phyloP scores from a whole-genome alignment of 805 yeast genomes.

The Babjeviella inositovora region DNA sequence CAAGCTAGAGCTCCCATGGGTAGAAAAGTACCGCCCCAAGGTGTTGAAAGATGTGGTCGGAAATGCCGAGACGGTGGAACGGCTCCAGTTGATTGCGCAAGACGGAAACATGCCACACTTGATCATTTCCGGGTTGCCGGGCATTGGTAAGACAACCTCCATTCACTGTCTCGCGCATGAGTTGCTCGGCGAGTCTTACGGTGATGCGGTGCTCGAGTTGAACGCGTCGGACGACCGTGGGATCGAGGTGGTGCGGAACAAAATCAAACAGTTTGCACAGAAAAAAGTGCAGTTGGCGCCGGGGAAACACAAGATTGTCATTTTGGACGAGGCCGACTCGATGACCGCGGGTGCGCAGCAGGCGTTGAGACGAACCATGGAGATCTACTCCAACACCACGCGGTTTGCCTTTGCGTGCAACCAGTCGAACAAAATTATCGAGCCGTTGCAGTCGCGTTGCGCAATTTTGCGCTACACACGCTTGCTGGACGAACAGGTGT shows the following conservation, averaged over 20 bases:
- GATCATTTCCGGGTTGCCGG: slow-evolving; percentile 92
- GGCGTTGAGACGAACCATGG: slow-evolving; percentile 93
- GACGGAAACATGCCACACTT: slow-evolving; percentile 97
- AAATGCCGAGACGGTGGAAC: slow-evolving; percentile 75
- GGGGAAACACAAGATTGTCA: slow-evolving; percentile 85
- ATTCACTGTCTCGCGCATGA: slow-evolving; percentile 81
- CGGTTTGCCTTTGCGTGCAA: slow-evolving; percentile 98
- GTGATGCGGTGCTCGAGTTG: slow-evolving; percentile 78
- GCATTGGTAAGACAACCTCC: slow-evolving; percentile 94
- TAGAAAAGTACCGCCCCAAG: slow-evolving; percentile 90
- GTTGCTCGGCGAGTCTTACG: slow-evolving; percentile 54
- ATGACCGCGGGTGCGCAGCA: slow-evolving; percentile 97
- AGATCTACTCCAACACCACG: slow-evolving; percentile 85
- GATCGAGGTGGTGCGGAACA: slow-evolving; percentile 87
- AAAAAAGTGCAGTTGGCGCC: slow-evolving; percentile 77
- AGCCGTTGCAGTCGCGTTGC: slow-evolving; percentile 92
- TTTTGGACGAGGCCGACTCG: slow-evolving; percentile 91
- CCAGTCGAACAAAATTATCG: slow-evolving; percentile 86
- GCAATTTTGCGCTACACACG: slow-evolving; percentile 80
- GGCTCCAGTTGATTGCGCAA: slow-evolving; percentile 67
- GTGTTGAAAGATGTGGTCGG: slow-evolving; percentile 79
- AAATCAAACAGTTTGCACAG: slow-evolving; percentile 92
- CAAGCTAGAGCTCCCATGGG: slow-evolving; percentile 23
- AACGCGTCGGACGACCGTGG: slow-evolving; percentile 98
- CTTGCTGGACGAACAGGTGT: slow-evolving; percentile 72